These are phyloP conservation scores for Mortierella hygrophila DNA, from an alignment of 192 early-diverging fungal species.

Conservation along the genomic window DNA sequence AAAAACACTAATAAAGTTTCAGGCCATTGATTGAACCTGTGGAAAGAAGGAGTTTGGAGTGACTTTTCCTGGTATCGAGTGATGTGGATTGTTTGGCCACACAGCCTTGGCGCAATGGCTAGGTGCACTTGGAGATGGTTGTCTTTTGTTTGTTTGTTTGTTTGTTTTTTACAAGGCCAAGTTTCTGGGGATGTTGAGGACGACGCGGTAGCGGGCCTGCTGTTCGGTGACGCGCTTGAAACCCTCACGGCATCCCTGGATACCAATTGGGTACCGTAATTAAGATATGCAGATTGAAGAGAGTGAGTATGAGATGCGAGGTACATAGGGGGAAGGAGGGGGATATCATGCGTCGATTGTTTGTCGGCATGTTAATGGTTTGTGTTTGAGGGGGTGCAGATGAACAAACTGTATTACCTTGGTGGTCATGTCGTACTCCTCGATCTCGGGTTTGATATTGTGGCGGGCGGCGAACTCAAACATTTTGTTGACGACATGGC, in stretches of 20 bases:
- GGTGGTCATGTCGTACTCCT: slow-evolving; percentile 68
- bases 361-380: background rate
- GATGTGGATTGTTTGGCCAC: too few species aligned
- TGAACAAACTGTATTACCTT: background rate
- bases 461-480: slow-evolving; percentile 77
- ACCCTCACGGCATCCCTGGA: slow-evolving; percentile 67
- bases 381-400: background rate
- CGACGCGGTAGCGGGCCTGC: slow-evolving; percentile 76
- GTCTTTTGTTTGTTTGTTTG: background rate
- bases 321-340: background rate
- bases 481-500: slow-evolving; percentile 71
- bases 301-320: slow-evolving; percentile 5
- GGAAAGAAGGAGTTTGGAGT: too few species aligned
- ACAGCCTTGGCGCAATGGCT: too few species aligned
- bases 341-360: background rate
- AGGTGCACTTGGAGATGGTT: too few species aligned
- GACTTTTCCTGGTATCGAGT: too few species aligned
- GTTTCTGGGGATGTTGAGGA: slow-evolving; percentile 61
- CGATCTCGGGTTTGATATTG: slow-evolving; percentile 75
- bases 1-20: background rate
- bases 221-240: slow-evolving; percentile 66
- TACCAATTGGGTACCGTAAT: background rate
- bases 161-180: slow-evolving; percentile 14
- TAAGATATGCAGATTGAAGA: slow-evolving; percentile 6
- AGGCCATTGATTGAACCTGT: too few species aligned